These are phyloP conservation scores for Pythium periplocum DNA, from an alignment of 352 stramenopile species.

Conservation along the genomic window DNA sequence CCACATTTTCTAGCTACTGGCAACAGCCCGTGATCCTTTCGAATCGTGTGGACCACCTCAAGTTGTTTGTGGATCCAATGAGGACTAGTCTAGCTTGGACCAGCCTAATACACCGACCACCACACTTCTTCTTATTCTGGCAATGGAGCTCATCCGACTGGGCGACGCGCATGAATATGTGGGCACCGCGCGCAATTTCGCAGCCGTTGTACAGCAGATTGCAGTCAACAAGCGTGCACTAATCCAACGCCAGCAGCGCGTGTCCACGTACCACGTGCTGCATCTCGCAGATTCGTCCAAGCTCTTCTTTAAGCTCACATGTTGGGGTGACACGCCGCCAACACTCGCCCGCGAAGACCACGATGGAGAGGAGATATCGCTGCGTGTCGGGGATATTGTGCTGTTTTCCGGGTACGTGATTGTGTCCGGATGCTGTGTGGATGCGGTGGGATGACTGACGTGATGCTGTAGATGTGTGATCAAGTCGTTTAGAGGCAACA, in stretches of 20 bases:
- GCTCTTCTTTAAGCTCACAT: conserved; percentile 51
- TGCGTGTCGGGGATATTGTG: conserved; percentile 51
- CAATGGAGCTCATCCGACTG: conserved; percentile 3
- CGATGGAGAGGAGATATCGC: conserved; percentile 20
- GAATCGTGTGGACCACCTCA: too few relatives aligned
- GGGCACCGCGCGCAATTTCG: conserved; percentile 30
- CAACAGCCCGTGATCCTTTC: too few relatives aligned
- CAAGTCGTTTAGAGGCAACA: conserved; percentile 37
- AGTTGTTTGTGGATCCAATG: too few relatives aligned
- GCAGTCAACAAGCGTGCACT: conserved; percentile 23
- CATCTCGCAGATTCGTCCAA: conserved; percentile 36
- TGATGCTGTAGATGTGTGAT: conserved; percentile 23
- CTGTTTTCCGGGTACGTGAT: conserved; percentile 36
- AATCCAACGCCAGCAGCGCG: conserved; percentile 16
- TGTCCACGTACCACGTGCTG: conserved; percentile 37
- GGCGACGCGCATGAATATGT: conserved; percentile 16
- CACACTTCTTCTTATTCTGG: too few relatives aligned
- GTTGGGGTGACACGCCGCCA: conserved; percentile 41
- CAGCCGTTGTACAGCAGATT: conserved; percentile 49
- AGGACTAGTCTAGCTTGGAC: too few relatives aligned
- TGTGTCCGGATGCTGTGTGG: not conserved
- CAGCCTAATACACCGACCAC: too few relatives aligned
- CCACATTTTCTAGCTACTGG: too few relatives aligned
- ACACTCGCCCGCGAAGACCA: conserved; percentile 30
- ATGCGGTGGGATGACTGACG: not conserved